phyloP scores from a whole-genome alignment of 208 protist species.

The Borovskyia barvae region DNA sequence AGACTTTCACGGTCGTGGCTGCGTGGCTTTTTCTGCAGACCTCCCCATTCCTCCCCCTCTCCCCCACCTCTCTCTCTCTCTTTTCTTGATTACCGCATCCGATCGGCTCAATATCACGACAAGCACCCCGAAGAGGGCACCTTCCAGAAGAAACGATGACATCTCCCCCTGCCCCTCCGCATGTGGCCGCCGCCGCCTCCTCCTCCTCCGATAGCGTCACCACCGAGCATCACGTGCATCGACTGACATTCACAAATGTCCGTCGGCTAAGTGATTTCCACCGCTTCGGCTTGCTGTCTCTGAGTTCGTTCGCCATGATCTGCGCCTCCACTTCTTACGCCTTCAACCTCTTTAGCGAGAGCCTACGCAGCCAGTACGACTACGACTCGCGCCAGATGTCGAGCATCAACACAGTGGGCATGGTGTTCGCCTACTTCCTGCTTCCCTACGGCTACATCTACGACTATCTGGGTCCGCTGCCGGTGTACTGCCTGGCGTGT shows the following conservation, averaged over 20 bases:
- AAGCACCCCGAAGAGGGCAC: not conserved
- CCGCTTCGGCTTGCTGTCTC: slow-evolving; percentile 41
- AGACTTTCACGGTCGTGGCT: too few relatives aligned
- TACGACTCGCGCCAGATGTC: slow-evolving; percentile 48
- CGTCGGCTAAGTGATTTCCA: slow-evolving; percentile 34
- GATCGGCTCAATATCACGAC: too few relatives aligned
- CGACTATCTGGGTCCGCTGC: slow-evolving; percentile 54
- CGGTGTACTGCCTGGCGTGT: slow-evolving; percentile 28
- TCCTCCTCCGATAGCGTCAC: not conserved
- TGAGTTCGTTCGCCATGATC: slow-evolving; percentile 35
- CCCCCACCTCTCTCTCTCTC: too few relatives aligned
- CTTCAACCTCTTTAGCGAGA: slow-evolving; percentile 56
- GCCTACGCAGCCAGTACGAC: slow-evolving; percentile 33
- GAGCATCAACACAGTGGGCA: slow-evolving; percentile 45
- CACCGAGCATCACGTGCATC: slow-evolving; percentile 8
- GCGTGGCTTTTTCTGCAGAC: too few relatives aligned
- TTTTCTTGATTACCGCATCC: too few relatives aligned
- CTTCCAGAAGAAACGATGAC: not conserved
- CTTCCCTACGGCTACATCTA: slow-evolving; percentile 49
- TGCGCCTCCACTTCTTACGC: slow-evolving; percentile 49
- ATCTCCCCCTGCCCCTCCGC: too few relatives aligned
- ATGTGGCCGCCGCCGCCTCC: too few relatives aligned
- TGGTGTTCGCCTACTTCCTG: slow-evolving; percentile 38
- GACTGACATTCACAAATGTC: slow-evolving; percentile 11
- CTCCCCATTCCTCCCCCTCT: too few relatives aligned